Conservation (phyloP, 371 early-diverging fungal genomes). For the Sporodiniella umbellata region DNA sequence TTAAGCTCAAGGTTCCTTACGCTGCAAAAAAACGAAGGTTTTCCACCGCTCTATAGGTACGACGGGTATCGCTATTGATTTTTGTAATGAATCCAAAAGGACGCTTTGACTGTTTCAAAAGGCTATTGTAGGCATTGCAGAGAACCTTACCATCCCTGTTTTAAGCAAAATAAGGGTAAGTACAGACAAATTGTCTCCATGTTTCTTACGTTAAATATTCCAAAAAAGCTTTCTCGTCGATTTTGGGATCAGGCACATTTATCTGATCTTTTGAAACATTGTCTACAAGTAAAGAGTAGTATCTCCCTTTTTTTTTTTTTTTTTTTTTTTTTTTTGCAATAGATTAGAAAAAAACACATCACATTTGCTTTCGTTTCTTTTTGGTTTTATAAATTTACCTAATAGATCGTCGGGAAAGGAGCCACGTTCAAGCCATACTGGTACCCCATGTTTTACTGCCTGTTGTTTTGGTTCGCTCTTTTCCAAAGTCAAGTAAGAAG, state of each 20-base stretch:
- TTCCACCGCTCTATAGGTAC: slow-evolving; percentile 62
- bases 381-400: too few species aligned
- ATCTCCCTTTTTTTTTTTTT: too few species aligned
- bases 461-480: too few species aligned
- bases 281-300: slow-evolving; percentile 38
- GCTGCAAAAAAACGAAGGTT: slow-evolving; percentile 62
- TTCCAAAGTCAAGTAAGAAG: slow-evolving; percentile 17
- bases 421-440: slow-evolving; percentile 40
- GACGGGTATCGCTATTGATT: slow-evolving; percentile 51
- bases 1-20: too few species aligned
- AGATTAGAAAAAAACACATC: too few species aligned
- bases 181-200: too few species aligned
- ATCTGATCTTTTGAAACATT: slow-evolving; percentile 14
- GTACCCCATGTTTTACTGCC: slow-evolving; percentile 10
- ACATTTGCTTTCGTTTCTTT: too few species aligned
- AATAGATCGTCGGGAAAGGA: slow-evolving; percentile 31
- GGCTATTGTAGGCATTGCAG: slow-evolving; percentile 54
- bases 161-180: neutral
- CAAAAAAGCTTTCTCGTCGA: slow-evolving; percentile 45
- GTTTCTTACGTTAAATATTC: slow-evolving; percentile 42
- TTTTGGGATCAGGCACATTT: slow-evolving; percentile 39
- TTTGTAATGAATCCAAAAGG: slow-evolving; percentile 64
- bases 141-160: slow-evolving; percentile 52
- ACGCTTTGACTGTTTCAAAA: slow-evolving; percentile 56
- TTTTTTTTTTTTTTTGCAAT: too few species aligned